Percentiles rank a stretch among this genome's conserved stretches.
phyloP scores from a whole-genome alignment of 2,329 filamentous ascomycete species.

The Ramularia endophylla region DNA sequence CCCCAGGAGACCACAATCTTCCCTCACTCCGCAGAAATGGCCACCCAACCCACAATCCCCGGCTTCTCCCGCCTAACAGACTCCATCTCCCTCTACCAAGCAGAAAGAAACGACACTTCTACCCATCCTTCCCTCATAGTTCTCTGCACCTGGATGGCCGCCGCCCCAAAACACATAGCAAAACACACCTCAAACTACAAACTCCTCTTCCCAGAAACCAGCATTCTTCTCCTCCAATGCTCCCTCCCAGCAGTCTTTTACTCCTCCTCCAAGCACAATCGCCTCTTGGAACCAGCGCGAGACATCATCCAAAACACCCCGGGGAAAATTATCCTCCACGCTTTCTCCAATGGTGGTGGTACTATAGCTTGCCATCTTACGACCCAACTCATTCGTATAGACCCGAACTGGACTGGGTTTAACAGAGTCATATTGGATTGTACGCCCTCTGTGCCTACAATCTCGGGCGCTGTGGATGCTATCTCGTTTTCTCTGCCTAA shows the following conservation, averaged over 20 bases:
- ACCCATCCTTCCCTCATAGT: conserved; percentile 31
- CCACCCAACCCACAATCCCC: too few species aligned
- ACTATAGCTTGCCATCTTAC: conserved; percentile 17
- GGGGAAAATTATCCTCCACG: conserved; percentile 24
- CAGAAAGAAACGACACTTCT: neutral
- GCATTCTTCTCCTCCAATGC: conserved; percentile 27
- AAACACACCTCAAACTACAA: conserved; percentile 30
- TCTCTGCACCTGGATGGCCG: conserved; percentile 30
- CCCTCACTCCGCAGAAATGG: too few species aligned
- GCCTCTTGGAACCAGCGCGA: conserved; percentile 12
- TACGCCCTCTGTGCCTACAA: conserved; percentile 19
- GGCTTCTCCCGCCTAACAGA: conserved; percentile 4
- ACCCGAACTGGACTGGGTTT: conserved; percentile 7
- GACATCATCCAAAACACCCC: conserved; percentile 12
- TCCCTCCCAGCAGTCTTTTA: conserved; percentile 17
- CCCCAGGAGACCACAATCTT: too few species aligned
- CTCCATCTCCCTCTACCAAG: conserved; percentile 3
- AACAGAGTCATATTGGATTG: conserved; percentile 25
- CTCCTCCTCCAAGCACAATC: conserved; percentile 5
- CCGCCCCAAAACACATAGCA: conserved; percentile 25
- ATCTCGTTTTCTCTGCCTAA: conserved; percentile 15
- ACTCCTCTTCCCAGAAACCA: conserved; percentile 21
- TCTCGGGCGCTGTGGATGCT: conserved; percentile 12
- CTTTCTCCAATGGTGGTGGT: conserved; percentile 32
- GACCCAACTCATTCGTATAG: neutral